These are phyloP conservation scores for Psophocarpus tetragonolobus DNA, from an alignment of 306 rosid genomes.

Conservation along the genomic window DNA sequence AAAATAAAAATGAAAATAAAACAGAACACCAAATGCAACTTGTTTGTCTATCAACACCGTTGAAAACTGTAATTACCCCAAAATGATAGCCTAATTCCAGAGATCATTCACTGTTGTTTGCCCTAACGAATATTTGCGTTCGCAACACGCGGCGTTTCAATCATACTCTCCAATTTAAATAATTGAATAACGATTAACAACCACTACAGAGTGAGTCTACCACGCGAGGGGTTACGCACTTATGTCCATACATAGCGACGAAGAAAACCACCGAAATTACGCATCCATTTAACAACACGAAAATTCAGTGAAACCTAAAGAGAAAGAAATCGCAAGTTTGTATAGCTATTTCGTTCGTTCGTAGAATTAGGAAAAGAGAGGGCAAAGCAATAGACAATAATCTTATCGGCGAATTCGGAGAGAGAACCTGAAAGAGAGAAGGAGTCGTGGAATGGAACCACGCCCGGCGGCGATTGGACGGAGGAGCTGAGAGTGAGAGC, in stretches of 20 bases:
- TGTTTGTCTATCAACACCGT: background rate
- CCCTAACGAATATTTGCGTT: conserved; percentile 27
- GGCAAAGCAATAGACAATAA: background rate
- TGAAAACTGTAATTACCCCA: conserved; percentile 19
- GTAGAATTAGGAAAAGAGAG: conserved; percentile 12
- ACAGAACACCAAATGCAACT: background rate
- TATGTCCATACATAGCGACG: background rate
- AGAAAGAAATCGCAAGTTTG: conserved; percentile 1
- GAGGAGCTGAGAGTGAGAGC: conserved; percentile 22
- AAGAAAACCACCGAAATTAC: conserved; percentile 10
- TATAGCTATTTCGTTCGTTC: background rate
- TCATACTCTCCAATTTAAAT: background rate
- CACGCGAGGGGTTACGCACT: background rate
- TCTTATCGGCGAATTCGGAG: conserved; percentile 18
- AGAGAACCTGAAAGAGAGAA: conserved; percentile 19
- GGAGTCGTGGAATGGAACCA: background rate
- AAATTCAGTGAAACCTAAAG: background rate
- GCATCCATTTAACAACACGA: background rate
- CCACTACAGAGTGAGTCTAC: conserved; percentile 22
- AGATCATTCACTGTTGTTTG: conserved; percentile 27
- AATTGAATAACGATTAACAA: background rate
- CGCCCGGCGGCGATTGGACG: conserved; percentile 28
- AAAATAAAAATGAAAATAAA: background rate
- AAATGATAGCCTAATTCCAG: conserved; percentile 3
- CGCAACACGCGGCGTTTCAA: background rate